Percentiles rank a stretch among this genome's conserved stretches.
Conservation (phyloP, 441 rosid species). For the Brassica hybrid region DNA sequence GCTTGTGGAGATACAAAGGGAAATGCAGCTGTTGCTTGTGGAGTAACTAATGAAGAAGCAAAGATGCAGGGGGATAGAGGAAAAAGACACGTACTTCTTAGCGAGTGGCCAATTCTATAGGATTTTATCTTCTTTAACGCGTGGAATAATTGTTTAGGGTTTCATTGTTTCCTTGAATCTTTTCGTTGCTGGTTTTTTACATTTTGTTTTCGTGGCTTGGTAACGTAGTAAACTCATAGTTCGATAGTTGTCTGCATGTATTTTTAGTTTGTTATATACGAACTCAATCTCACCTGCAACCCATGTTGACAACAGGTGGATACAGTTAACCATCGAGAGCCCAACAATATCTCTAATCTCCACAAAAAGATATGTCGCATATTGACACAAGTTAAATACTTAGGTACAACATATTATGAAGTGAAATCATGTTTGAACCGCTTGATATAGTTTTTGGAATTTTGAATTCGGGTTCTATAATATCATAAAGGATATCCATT, state of each 20-base stretch:
- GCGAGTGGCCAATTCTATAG: neutral
- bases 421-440: too few relatives aligned
- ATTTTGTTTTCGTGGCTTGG: too few relatives aligned
- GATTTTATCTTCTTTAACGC: neutral
- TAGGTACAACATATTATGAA: too few relatives aligned
- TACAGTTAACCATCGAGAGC: too few relatives aligned
- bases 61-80: too few relatives aligned
- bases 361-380: too few relatives aligned
- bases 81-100: neutral
- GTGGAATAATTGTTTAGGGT: neutral
- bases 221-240: neutral
- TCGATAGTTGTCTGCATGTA: neutral
- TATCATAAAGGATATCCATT: too few relatives aligned
- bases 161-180: neutral
- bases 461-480: too few relatives aligned
- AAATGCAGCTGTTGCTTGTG: neutral
- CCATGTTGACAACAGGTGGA: neutral
- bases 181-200: neutral
- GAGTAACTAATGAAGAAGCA: too few relatives aligned
- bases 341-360: neutral
- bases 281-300: neutral
- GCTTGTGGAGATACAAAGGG: neutral
- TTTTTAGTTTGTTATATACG: neutral
- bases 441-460: too few relatives aligned
- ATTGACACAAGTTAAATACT: too few relatives aligned